Base-by-base conservation (phyloP, 1,284 basidiomycete species). In the Pseudozyma thailandica region DNA sequence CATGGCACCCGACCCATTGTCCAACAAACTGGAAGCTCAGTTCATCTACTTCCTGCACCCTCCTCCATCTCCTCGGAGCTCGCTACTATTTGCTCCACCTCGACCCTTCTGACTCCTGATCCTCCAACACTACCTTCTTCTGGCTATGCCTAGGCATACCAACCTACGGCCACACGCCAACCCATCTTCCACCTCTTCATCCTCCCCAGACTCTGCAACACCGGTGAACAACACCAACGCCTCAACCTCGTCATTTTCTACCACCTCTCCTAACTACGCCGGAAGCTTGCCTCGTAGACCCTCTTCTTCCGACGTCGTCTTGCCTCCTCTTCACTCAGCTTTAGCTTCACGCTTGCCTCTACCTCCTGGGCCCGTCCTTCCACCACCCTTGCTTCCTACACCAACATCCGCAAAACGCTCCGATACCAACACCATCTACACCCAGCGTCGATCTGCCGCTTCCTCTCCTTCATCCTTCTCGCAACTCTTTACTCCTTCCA, bases 261-360 rank as follows among this genome's bases (percentile, higher is more conserved):
- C 60, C 23, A 10, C 13, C 13, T 8, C 23, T 7, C 25, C 6
- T 28, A 18, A 9, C 37, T n/a, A 39, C 46, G 16, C n/a, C 48
- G 30, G 3, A 16, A 20, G 18, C 31, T 15, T 33, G 26, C 13
- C 54, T 42, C 33, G 26, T 37, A 35, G 42, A 42, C 6, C 60
- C 8, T 56, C 61, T 20, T 59, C 61, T 30, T 50, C 56, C 21
- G 56, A 65, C 53, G 35, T 64, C 31, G 50, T 50, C 10, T 57
- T 71, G 27, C 68, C 68, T 9, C 65, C 65, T 38, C 50, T 58
- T 21, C 58, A 41, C 23, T 46, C 65, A 26, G 58, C 65, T n/a
- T 33, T 66, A 27, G 31, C 52, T 25, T 55, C 49, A 3, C 30
- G 20, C 10, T 5, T 38, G 10, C 35, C 50, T 28, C 21, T 66